phyloP scores from a whole-genome alignment of 75 land plant species.

The Cunninghamia lanceolata region DNA sequence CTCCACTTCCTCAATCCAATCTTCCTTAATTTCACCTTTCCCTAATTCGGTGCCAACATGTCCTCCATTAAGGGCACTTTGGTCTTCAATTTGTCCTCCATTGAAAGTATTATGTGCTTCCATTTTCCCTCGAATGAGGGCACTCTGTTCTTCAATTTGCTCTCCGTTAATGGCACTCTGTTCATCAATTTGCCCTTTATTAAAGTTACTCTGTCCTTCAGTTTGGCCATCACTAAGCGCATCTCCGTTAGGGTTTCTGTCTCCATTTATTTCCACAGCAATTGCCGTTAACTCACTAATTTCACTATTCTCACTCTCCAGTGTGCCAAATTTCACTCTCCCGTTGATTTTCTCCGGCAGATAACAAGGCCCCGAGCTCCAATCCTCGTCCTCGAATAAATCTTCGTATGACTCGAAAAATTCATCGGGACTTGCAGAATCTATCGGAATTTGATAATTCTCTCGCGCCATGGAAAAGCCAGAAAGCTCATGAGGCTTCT shows the following conservation, averaged over 20 bases:
- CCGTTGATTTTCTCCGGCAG: neutral
- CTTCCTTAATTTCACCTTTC: neutral
- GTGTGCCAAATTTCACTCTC: neutral
- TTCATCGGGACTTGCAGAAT: conserved; percentile 3
- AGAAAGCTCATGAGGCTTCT: neutral
- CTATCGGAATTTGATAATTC: neutral
- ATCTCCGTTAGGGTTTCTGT: neutral
- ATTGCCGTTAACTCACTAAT: neutral
- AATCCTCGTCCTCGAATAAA: conserved; percentile 8
- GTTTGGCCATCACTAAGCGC: neutral
- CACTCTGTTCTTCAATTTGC: neutral
- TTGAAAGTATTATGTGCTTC: neutral
- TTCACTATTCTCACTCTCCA: neutral
- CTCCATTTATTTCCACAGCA: neutral
- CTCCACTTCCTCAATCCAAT: conserved; percentile 32
- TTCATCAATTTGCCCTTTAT: neutral
- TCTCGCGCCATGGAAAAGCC: conserved; percentile 4
- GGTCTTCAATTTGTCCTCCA: neutral
- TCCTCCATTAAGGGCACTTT: neutral
- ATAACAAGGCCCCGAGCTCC: conserved; percentile 4
- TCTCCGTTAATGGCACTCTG: neutral
- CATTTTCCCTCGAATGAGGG: neutral
- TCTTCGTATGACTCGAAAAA: conserved; percentile 10
- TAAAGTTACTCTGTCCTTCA: neutral
- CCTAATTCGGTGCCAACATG: neutral